A percentile compares a stretch with the other conserved stretches of the same genome.
Evolutionary conservation across 495 filamentous ascomycete species (phyloP).

Genomic region (Glonium stellatum): DNA sequence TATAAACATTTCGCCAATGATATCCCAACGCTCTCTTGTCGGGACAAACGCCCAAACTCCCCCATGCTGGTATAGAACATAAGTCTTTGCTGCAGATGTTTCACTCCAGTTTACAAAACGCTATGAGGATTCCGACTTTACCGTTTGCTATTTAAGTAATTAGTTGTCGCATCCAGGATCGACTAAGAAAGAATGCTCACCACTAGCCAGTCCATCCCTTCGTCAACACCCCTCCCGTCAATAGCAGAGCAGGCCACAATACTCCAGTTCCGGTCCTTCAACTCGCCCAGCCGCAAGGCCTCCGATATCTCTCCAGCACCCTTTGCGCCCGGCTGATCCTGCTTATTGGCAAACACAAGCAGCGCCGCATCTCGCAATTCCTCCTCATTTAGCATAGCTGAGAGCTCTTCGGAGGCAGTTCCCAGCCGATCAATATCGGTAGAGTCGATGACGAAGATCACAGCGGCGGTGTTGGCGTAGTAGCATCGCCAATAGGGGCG

Average conservation of each 20-base stretch:
- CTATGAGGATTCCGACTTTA: constrained; percentile 12
- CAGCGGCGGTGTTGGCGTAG: constrained; percentile 98
- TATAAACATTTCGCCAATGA: no score
- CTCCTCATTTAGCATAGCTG: constrained; percentile 94
- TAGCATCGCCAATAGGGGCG: constrained; percentile 99
- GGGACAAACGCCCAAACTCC: constrained; percentile 13
- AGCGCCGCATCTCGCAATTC: constrained; percentile 88
- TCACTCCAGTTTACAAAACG: background rate
- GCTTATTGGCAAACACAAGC: constrained; percentile 97
- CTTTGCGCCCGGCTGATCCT: constrained; percentile 95
- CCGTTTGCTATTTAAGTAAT: constrained; percentile 13
- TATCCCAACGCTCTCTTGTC: no score
- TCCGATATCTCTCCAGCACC: constrained; percentile 95
- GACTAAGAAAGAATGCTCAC: constrained; percentile 50
- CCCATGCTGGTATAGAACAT: constrained; percentile 10
- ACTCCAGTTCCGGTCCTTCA: constrained; percentile 97
- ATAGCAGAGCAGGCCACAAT: constrained; percentile 96
- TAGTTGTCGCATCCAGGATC: background rate
- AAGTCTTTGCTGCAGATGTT: background rate
- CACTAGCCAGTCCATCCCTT: constrained; percentile 99
- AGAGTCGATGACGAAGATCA: constrained; percentile 96
- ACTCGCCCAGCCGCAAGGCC: constrained; percentile 76
- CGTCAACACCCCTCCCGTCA: constrained; percentile 84
- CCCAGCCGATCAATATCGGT: constrained; percentile 92
- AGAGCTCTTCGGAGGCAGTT: constrained; percentile 85